These are phyloP conservation scores for Huntiella moniliformis DNA, from an alignment of 2,329 filamentous ascomycete genomes.

Conservation along the genomic window DNA sequence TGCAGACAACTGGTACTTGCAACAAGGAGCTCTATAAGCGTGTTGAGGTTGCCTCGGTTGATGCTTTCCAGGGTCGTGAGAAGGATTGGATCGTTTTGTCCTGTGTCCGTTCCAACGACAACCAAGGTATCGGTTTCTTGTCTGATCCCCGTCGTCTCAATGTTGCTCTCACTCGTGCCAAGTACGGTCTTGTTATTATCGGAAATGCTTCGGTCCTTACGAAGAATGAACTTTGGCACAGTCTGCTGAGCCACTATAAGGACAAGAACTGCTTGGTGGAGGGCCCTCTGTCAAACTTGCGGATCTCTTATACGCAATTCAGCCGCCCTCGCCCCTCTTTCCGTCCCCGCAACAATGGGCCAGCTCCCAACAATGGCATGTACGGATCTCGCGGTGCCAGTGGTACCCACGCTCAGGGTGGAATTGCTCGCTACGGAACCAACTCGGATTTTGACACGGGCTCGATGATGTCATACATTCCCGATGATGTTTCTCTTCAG, in stretches of 20 bases:
- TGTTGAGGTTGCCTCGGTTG: conserved; percentile 92
- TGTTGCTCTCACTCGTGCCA: conserved; percentile 88
- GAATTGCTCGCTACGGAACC: conserved; percentile 22
- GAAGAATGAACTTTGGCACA: conserved; percentile 96
- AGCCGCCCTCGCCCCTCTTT: conserved; percentile 84
- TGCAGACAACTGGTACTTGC: conserved; percentile 93
- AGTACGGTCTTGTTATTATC: conserved; percentile 89
- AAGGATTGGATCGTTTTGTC: conserved; percentile 98
- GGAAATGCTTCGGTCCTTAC: conserved; percentile 95
- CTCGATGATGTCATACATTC: conserved; percentile 87
- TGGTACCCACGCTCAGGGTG: conserved; percentile 3
- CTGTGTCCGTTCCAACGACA: conserved; percentile 95
- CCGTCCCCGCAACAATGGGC: conserved; percentile 30
- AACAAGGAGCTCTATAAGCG: conserved; percentile 99
- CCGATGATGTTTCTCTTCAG: conserved; percentile 91
- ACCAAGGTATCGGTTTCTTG: conserved; percentile 96
- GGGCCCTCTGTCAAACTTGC: conserved; percentile 86
- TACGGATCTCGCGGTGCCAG: conserved; percentile 13
- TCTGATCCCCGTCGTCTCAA: conserved; percentile 95
- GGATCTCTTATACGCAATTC: conserved; percentile 87
- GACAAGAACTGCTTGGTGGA: conserved; percentile 91
- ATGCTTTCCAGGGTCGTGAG: conserved; percentile 96
- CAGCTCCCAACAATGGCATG: conserved; percentile 6
- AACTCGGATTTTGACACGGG: conserved; percentile 51
- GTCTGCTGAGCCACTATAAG: conserved; percentile 88